phyloP scores from a whole-genome alignment of 768 basidiomycete genomes.

The Mycena polygramma region DNA sequence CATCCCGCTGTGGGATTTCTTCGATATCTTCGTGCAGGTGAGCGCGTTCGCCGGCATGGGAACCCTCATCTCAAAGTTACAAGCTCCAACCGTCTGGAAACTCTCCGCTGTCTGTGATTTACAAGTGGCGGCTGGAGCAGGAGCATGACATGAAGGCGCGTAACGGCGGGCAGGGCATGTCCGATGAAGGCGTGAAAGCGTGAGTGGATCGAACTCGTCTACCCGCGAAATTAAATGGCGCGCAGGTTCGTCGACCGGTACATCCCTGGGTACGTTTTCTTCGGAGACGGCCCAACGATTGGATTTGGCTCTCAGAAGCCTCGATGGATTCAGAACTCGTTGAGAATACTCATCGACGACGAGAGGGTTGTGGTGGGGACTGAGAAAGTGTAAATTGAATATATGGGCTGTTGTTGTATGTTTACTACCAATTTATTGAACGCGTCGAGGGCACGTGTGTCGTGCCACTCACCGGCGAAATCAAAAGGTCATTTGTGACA shows the following conservation, averaged over 20 bases:
- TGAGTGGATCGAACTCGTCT: slow-evolving; percentile 46
- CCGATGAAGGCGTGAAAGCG: slow-evolving; percentile 79
- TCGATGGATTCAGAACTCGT: slow-evolving; percentile 28
- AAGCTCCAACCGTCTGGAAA: slow-evolving; percentile 48
- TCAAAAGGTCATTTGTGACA: not conserved
- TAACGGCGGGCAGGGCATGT: slow-evolving; percentile 92
- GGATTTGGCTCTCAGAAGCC: slow-evolving; percentile 32
- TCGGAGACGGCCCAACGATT: slow-evolving; percentile 66
- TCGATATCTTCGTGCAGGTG: slow-evolving; percentile 86
- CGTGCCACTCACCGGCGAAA: too few species aligned
- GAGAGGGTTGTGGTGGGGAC: slow-evolving; percentile 28
- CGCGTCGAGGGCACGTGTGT: slow-evolving; percentile 6
- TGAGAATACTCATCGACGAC: slow-evolving; percentile 21
- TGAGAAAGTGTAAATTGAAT: slow-evolving; percentile 7
- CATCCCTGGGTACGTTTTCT: slow-evolving; percentile 94
- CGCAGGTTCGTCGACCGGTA: slow-evolving; percentile 90
- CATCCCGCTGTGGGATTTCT: slow-evolving; percentile 73
- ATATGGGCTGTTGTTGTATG: slow-evolving; percentile 16
- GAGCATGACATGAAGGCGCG: slow-evolving; percentile 89
- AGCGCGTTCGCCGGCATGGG: slow-evolving; percentile 31
- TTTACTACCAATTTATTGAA: not conserved
- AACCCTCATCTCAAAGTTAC: not conserved
- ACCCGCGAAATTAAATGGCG: slow-evolving; percentile 1
- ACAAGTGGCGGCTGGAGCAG: slow-evolving; percentile 91
- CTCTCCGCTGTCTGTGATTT: slow-evolving; percentile 66